Evolutionary conservation across 768 basidiomycete species (phyloP).

Genomic region (Leccinum olivaceopallidum): DNA sequence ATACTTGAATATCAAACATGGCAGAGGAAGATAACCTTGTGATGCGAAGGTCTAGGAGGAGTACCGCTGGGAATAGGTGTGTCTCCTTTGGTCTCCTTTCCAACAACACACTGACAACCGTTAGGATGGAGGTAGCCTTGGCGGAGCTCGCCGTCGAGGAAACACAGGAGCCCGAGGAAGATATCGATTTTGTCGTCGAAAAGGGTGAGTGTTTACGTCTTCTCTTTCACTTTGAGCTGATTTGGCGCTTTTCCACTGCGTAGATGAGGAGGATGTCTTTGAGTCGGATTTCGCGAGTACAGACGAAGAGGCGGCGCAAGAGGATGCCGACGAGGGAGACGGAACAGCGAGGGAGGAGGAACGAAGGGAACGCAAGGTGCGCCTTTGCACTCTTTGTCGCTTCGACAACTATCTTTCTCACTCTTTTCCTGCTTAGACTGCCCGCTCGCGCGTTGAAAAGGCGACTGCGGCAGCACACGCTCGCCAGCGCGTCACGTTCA

Average conservation of each 20-base stretch:
- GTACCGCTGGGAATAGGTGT: slow-evolving; percentile 79
- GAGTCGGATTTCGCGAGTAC: slow-evolving; percentile 87
- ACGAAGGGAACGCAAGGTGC: slow-evolving; percentile 37
- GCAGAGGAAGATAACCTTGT: slow-evolving; percentile 36
- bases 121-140: slow-evolving; percentile 59
- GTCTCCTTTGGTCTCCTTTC: slow-evolving; percentile 8
- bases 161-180: slow-evolving; percentile 61
- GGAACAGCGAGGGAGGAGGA: slow-evolving; percentile 62
- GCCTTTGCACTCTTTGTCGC: background rate
- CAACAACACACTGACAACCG: slow-evolving; percentile 7
- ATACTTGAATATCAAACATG: slow-evolving; percentile 7
- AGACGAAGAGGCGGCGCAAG: slow-evolving; percentile 62
- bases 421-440: slow-evolving; percentile 40
- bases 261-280: slow-evolving; percentile 82
- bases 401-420: background rate
- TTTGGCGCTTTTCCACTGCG: background rate
- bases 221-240: background rate
- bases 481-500: slow-evolving; percentile 66
- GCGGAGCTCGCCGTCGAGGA: no score
- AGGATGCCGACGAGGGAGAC: slow-evolving; percentile 57
- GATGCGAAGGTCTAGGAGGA: slow-evolving; percentile 61
- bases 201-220: slow-evolving; percentile 46
- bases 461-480: slow-evolving; percentile 67
- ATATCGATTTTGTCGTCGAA: slow-evolving; percentile 66
- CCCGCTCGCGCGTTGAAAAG: slow-evolving; percentile 57